Conservation (phyloP, 1,139 yeast species). For the Neolecta irregularis region DNA sequence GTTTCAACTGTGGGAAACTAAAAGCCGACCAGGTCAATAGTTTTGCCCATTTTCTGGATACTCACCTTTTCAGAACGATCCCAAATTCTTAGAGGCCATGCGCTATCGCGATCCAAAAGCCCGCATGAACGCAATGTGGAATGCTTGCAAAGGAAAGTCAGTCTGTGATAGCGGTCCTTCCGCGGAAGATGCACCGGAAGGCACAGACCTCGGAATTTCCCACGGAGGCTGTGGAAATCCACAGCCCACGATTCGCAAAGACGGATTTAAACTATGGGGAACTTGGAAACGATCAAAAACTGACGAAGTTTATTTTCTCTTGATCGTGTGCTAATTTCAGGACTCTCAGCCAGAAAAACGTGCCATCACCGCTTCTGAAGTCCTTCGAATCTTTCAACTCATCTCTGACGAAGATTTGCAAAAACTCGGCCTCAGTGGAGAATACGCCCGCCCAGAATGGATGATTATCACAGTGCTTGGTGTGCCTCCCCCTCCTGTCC, state of each 20-base stretch:
- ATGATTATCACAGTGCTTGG: constrained; percentile 90
- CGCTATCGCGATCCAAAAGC: constrained; percentile 86
- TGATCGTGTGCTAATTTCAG: constrained; percentile 21
- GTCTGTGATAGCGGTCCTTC: constrained; percentile 82
- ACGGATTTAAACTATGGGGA: constrained; percentile 90
- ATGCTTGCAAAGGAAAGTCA: constrained; percentile 77
- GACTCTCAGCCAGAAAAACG: constrained; percentile 57
- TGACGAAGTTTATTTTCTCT: constrained; percentile 27
- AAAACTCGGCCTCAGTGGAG: constrained; percentile 79
- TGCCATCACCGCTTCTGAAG: constrained; percentile 73
- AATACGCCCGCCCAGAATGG: constrained; percentile 98
- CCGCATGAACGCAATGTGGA: constrained; percentile 94
- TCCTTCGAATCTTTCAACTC: constrained; percentile 80
- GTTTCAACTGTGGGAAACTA: constrained; percentile 96
- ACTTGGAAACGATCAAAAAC: constrained; percentile 87
- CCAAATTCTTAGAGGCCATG: constrained; percentile 76
- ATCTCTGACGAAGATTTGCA: constrained; percentile 71
- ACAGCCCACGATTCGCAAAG: constrained; percentile 91
- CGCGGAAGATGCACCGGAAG: constrained; percentile 32
- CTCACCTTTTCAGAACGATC: constrained; percentile 28
- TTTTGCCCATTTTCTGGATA: constrained; percentile 1
- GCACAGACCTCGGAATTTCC: constrained; percentile 26
- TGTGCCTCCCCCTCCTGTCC: constrained; percentile 99
- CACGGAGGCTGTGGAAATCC: constrained; percentile 98
- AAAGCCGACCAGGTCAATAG: constrained; percentile 58